These are phyloP conservation scores for Coelastrella sp. DNA, from an alignment of 139 green algal species.

Conservation along the genomic window DNA sequence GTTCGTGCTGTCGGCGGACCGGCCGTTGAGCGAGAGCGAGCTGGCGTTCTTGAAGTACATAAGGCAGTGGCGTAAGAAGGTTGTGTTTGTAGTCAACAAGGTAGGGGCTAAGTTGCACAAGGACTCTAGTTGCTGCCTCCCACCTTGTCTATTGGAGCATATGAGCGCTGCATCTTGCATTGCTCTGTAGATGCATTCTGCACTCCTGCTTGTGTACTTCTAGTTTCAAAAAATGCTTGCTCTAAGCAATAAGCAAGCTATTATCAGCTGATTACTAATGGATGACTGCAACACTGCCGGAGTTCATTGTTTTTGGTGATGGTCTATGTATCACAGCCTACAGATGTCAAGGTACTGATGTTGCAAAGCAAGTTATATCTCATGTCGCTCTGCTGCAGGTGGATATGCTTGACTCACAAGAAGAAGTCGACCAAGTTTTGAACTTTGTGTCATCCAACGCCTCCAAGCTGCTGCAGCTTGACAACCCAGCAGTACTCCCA, in stretches of 20 bases:
- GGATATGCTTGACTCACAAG: conserved; percentile 78
- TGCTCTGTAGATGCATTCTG: not conserved
- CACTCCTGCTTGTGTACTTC: not conserved
- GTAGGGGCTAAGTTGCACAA: conserved; percentile 25
- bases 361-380: too few species aligned
- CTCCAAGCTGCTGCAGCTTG: conserved; percentile 47
- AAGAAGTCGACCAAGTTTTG: conserved; percentile 80
- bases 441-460: conserved; percentile 20
- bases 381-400: too few species aligned
- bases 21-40: conserved; percentile 59
- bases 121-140: too few species aligned
- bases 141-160: too few species aligned
- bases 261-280: too few species aligned
- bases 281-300: too few species aligned
- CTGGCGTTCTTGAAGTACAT: conserved; percentile 90
- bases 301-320: too few species aligned
- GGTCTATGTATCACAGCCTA: too few species aligned
- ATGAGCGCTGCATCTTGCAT: too few species aligned
- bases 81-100: conserved; percentile 99
- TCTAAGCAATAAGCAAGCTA: too few species aligned
- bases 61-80: conserved; percentile 93
- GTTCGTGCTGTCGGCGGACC: conserved; percentile 93
- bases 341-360: too few species aligned
- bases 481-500: conserved; percentile 58
- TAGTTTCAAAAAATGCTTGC: not conserved